Evolutionary conservation across 495 filamentous ascomycete genomes (phyloP).

Genomic region (Penicillium nucicola): DNA sequence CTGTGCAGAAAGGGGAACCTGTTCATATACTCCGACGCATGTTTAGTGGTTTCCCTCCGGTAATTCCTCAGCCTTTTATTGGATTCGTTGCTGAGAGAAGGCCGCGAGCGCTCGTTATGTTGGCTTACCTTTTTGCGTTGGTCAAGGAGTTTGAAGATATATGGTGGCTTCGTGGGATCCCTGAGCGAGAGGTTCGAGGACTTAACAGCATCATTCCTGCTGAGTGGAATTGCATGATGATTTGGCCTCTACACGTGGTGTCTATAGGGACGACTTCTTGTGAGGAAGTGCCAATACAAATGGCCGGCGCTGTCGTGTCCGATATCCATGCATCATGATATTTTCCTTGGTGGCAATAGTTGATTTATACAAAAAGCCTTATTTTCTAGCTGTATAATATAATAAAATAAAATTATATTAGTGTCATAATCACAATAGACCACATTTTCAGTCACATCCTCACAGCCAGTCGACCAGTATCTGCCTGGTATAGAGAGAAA

Average conservation of each 20-base stretch:
- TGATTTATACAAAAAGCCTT: too few species aligned
- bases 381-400: too few species aligned
- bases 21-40: conserved; percentile 24
- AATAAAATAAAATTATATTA: too few species aligned
- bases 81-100: conserved; percentile 27
- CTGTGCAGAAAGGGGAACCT: conserved; percentile 20
- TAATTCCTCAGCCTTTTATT: conserved; percentile 28
- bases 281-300: neutral
- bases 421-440: too few species aligned
- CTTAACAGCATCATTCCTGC: conserved; percentile 32
- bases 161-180: conserved; percentile 42
- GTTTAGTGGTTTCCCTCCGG: conserved; percentile 34
- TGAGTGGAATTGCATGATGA: conserved; percentile 36
- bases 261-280: neutral
- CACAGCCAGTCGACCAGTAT: too few species aligned
- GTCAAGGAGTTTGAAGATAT: conserved; percentile 22
- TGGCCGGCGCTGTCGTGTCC: neutral
- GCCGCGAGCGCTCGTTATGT: conserved; percentile 31
- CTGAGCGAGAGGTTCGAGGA: conserved; percentile 34
- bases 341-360: too few species aligned
- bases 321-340: neutral
- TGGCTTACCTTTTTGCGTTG: conserved; percentile 40
- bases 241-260: conserved; percentile 30
- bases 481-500: too few species aligned
- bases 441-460: too few species aligned